A percentile compares a stretch with the other conserved stretches of the same genome.
phyloP scores from a whole-genome alignment of 495 filamentous ascomycete species.

The Podospora pseudoanserina region DNA sequence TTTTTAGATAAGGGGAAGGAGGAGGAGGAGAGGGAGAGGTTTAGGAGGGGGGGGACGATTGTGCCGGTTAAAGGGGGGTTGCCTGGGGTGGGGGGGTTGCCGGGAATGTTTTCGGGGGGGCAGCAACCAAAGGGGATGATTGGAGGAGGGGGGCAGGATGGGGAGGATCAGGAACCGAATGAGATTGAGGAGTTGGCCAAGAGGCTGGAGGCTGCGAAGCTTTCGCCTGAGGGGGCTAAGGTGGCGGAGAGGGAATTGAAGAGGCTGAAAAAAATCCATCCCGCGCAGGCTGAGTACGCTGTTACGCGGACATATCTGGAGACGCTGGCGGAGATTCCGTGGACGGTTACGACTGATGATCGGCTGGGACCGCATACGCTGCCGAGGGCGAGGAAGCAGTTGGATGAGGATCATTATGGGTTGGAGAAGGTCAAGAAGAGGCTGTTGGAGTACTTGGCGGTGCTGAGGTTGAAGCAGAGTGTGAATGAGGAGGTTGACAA shows the following conservation, averaged over 20 bases:
- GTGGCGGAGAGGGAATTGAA: constrained; percentile 86
- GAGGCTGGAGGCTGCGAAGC: constrained; percentile 72
- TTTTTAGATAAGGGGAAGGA: constrained; percentile 26
- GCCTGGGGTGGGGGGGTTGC: constrained; percentile 29
- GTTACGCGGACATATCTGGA: constrained; percentile 94
- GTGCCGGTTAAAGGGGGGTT: constrained; percentile 25
- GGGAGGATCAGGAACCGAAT: constrained; percentile 69
- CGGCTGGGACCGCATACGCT: constrained; percentile 80
- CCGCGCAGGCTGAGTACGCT: constrained; percentile 90
- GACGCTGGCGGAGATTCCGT: constrained; percentile 90
- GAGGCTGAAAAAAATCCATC: constrained; percentile 89
- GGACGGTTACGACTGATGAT: constrained; percentile 82
- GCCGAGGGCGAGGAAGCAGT: constrained; percentile 74
- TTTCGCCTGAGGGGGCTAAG: constrained; percentile 67
- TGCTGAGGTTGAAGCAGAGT: constrained; percentile 87
- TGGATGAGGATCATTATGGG: constrained; percentile 96
- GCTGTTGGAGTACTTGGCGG: constrained; percentile 90
- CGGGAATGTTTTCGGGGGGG: constrained; percentile 30
- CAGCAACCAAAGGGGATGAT: constrained; percentile 2
- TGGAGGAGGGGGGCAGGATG: constrained; percentile 28
- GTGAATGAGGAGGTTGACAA: constrained; percentile 76
- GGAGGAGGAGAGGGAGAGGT: constrained; percentile 48
- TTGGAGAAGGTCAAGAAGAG: constrained; percentile 97
- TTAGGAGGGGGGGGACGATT: constrained; percentile 24
- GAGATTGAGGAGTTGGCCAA: constrained; percentile 92